Conservation (phyloP, 2,329 filamentous ascomycete genomes). For the Ceratocystis lukuohia region DNA sequence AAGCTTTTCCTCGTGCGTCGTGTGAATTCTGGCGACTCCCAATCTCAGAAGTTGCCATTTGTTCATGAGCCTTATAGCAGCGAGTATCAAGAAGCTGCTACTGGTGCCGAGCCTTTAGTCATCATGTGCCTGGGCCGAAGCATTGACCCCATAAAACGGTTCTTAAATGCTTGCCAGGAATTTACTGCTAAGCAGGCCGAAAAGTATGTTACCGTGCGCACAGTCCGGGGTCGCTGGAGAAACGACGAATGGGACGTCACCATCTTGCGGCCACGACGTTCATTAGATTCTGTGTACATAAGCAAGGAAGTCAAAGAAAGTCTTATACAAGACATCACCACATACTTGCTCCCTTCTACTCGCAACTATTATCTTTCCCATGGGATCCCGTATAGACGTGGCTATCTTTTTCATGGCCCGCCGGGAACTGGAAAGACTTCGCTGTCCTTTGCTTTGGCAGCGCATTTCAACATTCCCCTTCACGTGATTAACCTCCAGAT, state of each 20-base stretch:
- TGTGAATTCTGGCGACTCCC: slow-evolving; percentile 19
- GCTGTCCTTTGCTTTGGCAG: slow-evolving; percentile 51
- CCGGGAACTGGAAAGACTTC: slow-evolving; percentile 63
- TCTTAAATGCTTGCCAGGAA: slow-evolving; percentile 25
- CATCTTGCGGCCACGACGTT: slow-evolving; percentile 46
- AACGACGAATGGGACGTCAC: slow-evolving; percentile 27
- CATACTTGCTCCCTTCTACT: slow-evolving; percentile 59
- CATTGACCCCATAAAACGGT: slow-evolving; percentile 25
- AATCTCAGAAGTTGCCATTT: slow-evolving; percentile 21
- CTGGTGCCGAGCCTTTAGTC: slow-evolving; percentile 29
- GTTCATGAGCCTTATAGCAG: slow-evolving; percentile 14
- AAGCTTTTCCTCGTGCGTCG: slow-evolving; percentile 29
- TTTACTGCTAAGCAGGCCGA: slow-evolving; percentile 28
- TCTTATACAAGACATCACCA: slow-evolving; percentile 59
- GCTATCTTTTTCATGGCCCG: slow-evolving; percentile 65
- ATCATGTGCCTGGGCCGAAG: slow-evolving; percentile 30
- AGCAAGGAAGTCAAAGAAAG: slow-evolving; percentile 51
- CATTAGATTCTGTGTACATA: slow-evolving; percentile 63
- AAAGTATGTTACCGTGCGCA: slow-evolving; percentile 28
- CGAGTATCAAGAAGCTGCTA: slow-evolving; percentile 27
- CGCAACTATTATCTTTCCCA: slow-evolving; percentile 61
- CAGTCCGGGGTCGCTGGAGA: slow-evolving; percentile 22
- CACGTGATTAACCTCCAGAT: slow-evolving; percentile 45
- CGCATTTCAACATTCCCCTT: slow-evolving; percentile 52
- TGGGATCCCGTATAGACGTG: slow-evolving; percentile 62